Conservation (phyloP, 2,329 filamentous ascomycete genomes). For the Meredithiella fracta region DNA sequence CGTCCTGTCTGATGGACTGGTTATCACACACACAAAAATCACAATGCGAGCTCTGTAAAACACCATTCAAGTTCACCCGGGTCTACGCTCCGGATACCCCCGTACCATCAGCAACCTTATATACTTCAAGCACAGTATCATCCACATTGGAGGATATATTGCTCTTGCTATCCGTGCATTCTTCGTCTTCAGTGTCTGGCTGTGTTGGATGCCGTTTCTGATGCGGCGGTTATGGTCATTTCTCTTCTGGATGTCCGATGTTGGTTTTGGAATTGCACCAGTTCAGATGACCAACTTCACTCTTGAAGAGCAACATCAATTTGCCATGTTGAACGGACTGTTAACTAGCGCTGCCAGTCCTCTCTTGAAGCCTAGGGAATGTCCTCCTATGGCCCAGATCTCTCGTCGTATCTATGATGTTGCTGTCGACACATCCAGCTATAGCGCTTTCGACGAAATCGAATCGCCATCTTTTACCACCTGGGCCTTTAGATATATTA, state of each 20-base stretch:
- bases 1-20: constrained; percentile 98
- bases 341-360: constrained; percentile 20
- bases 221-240: constrained; percentile 88
- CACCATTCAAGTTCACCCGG: constrained; percentile 93
- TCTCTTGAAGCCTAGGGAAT: constrained; percentile 13
- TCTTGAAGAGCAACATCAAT: neutral
- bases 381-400: constrained; percentile 11
- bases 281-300: neutral
- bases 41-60: constrained; percentile 98
- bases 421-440: constrained; percentile 4
- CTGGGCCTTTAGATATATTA: neutral
- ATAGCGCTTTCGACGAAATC: neutral
- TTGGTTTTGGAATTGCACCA: constrained; percentile 29
- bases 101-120: constrained; percentile 61
- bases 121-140: constrained; percentile 61
- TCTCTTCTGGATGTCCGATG: constrained; percentile 88
- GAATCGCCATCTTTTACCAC: neutral
- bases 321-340: constrained; percentile 10
- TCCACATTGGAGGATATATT: constrained; percentile 55
- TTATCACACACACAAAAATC: constrained; percentile 97
- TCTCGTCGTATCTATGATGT: constrained; percentile 8
- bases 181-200: constrained; percentile 74
- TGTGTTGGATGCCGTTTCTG: constrained; percentile 71
- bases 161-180: constrained; percentile 63
- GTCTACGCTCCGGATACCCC: constrained; percentile 94